Percentiles rank a stretch among this genome's conserved stretches.
Conservation (phyloP, 2,329 filamentous ascomycete genomes). For the Epicoccum nigrum region DNA sequence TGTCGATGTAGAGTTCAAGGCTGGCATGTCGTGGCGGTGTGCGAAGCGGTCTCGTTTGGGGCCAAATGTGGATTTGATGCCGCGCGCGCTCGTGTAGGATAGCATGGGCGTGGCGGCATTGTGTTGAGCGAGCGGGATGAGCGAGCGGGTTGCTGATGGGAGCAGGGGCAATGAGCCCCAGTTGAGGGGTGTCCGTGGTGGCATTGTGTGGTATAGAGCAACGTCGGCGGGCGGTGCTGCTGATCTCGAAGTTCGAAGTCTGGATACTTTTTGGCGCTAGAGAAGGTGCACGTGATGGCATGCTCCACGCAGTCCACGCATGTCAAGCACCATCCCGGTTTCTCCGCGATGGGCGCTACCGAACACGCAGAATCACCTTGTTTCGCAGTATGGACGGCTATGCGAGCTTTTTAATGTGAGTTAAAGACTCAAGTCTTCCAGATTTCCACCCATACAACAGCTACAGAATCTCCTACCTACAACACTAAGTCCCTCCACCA, state of each 20-base stretch:
- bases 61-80: conserved; percentile 64
- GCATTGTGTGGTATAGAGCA: conserved; percentile 33
- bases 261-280: conserved; percentile 29
- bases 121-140: conserved; percentile 28
- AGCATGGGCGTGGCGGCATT: conserved; percentile 21
- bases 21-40: conserved; percentile 54
- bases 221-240: conserved; percentile 7
- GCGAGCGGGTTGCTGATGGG: conserved; percentile 33
- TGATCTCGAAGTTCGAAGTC: conserved; percentile 7
- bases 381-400: not conserved
- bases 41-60: conserved; percentile 60
- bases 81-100: conserved; percentile 37
- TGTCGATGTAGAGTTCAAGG: conserved; percentile 62
- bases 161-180: conserved; percentile 42
- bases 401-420: not conserved
- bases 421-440: conserved; percentile 17
- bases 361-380: not conserved
- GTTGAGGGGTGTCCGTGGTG: conserved; percentile 43
- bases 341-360: not conserved
- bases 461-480: conserved; percentile 9
- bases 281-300: conserved; percentile 6
- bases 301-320: not conserved
- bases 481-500: not conserved
- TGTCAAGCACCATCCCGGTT: not conserved
- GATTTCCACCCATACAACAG: conserved; percentile 15